These are phyloP conservation scores for Geosiphon pyriformis DNA, from an alignment of 192 early-diverging fungal species.

Conservation along the genomic window DNA sequence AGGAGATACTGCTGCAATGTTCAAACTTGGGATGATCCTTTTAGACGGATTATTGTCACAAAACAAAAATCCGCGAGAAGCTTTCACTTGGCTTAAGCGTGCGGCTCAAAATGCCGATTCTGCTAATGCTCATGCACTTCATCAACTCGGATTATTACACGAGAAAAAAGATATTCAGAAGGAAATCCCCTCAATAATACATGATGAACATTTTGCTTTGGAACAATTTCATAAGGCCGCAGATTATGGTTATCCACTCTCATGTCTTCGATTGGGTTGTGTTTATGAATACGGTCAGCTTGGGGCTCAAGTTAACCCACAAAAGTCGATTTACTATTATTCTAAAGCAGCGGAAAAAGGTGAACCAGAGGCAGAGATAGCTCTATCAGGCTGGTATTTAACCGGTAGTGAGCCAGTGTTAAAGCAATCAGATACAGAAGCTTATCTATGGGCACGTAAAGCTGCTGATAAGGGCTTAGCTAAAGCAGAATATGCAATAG, in stretches of 20 bases:
- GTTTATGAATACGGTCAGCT: conserved; percentile 94
- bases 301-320: conserved; percentile 77
- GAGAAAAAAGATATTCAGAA: conserved; percentile 60
- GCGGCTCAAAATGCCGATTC: conserved; percentile 87
- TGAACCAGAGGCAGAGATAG: conserved; percentile 86
- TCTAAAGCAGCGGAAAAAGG: conserved; percentile 87
- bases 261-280: conserved; percentile 87
- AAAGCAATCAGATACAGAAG: conserved; percentile 86
- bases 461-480: conserved; percentile 92
- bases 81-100: conserved; percentile 89
- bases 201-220: conserved; percentile 81
- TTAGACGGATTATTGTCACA: conserved; percentile 80
- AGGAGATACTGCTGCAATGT: conserved; percentile 93
- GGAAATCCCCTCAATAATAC: conserved; percentile 62
- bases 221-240: conserved; percentile 91
- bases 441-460: conserved; percentile 96
- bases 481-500: conserved; percentile 96
- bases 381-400: conserved; percentile 96
- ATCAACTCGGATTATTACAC: conserved; percentile 86
- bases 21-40: conserved; percentile 91
- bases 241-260: conserved; percentile 86
- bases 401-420: conserved; percentile 88
- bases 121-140: conserved; percentile 86
- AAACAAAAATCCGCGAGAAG: conserved; percentile 77
- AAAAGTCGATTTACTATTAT: conserved; percentile 94